These are phyloP conservation scores for Cordyceps pruinosa DNA, from an alignment of 2,329 filamentous ascomycete species.

Conservation along the genomic window DNA sequence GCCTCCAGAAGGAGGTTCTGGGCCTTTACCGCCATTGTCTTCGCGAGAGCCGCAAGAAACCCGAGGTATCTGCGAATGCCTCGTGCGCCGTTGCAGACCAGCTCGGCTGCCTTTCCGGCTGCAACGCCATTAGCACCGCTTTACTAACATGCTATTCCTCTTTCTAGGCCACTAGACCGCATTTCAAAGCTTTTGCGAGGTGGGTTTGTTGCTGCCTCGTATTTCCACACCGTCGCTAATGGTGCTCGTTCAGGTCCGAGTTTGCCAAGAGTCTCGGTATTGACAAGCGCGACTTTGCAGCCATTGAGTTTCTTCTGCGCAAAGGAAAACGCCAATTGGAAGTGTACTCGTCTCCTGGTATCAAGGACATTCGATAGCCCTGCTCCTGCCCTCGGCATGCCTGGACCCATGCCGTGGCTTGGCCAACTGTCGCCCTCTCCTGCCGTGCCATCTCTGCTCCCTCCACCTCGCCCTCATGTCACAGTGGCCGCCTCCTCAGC, in stretches of 20 bases:
- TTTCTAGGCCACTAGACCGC: conserved; percentile 45
- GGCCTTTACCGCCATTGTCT: conserved; percentile 81
- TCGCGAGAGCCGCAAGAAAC: conserved; percentile 74
- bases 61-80: conserved; percentile 44
- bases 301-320: conserved; percentile 77
- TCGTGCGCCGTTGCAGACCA: background rate
- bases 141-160: conserved; percentile 15
- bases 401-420: background rate
- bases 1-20: conserved; percentile 84
- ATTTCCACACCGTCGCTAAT: background rate
- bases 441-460: background rate
- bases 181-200: conserved; percentile 61
- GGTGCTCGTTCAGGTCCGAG: conserved; percentile 49
- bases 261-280: conserved; percentile 65
- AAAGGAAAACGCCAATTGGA: conserved; percentile 79
- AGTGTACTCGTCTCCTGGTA: conserved; percentile 69
- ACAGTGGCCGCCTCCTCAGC: background rate
- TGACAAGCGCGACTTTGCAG: conserved; percentile 77
- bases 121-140: conserved; percentile 2
- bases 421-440: conserved; percentile 2
- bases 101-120: background rate
- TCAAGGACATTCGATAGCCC: conserved; percentile 60
- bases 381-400: conserved; percentile 3
- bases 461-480: background rate
- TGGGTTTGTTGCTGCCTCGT: conserved; percentile 27